Conservation (phyloP, 805 yeast genomes). For the Kregervanrija pseudodelftensis region DNA sequence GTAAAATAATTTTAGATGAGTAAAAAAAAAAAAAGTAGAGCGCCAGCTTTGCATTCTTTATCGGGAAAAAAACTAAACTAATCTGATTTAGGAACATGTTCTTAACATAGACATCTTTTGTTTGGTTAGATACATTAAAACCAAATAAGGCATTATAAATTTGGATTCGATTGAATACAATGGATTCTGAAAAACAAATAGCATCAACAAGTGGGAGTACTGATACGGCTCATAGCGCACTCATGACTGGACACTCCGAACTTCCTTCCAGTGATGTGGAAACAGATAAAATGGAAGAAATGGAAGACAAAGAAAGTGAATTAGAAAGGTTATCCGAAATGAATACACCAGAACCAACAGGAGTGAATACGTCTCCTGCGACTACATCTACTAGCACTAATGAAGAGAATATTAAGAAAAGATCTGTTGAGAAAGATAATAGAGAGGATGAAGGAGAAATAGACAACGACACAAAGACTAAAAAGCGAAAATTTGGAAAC, state of each 20-base stretch:
- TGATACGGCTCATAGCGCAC: too few species aligned
- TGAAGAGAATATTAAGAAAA: conserved; percentile 16
- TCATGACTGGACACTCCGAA: too few species aligned
- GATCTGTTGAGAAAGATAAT: conserved; percentile 34
- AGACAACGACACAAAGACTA: neutral
- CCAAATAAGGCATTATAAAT: too few species aligned
- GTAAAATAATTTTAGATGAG: neutral
- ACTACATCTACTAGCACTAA: neutral
- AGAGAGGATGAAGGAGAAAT: conserved; percentile 4
- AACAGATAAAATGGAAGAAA: conserved; percentile 72
- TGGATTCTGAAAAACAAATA: too few species aligned
- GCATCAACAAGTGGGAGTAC: too few species aligned
- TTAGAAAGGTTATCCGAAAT: conserved; percentile 32
- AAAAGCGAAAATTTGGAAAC: neutral
- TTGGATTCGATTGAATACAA: too few species aligned
- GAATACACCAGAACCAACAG: neutral
- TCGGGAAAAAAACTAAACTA: neutral
- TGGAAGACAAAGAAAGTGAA: conserved; percentile 47
- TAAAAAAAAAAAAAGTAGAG: neutral
- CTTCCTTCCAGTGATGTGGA: conserved; percentile 70
- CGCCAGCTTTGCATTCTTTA: neutral
- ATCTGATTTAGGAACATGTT: neutral
- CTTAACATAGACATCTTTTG: too few species aligned
- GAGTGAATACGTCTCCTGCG: too few species aligned
- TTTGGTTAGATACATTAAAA: too few species aligned